Conservation (phyloP, 1,139 yeast species). For the Saccharomyces hybrid region DNA sequence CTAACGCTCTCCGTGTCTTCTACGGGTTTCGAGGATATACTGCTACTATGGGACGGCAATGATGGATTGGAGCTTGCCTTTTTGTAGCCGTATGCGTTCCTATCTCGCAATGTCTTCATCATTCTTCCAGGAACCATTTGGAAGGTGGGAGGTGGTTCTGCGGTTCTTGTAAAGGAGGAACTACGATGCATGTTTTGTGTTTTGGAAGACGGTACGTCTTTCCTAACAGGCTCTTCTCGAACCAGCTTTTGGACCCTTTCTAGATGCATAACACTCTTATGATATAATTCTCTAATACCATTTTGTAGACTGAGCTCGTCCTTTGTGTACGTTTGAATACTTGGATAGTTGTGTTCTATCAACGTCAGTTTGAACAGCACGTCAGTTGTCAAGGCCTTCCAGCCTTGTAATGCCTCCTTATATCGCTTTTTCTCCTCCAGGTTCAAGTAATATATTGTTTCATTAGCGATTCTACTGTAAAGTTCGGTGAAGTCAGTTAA, state of each 20-base stretch:
- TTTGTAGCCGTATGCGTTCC: neutral
- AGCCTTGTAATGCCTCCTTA: constrained; percentile 57
- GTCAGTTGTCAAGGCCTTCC: constrained; percentile 61
- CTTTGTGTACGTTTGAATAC: constrained; percentile 37
- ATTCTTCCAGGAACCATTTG: constrained; percentile 9
- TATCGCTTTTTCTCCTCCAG: constrained; percentile 48
- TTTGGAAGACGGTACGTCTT: constrained; percentile 1
- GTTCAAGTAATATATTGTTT: constrained; percentile 47
- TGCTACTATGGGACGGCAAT: neutral
- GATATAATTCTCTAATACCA: constrained; percentile 33
- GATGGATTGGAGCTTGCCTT: neutral
- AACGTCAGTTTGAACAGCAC: constrained; percentile 49
- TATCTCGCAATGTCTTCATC: constrained; percentile 14
- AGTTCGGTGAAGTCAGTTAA: constrained; percentile 52
- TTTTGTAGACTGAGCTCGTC: constrained; percentile 35
- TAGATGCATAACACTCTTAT: constrained; percentile 33
- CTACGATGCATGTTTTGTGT: neutral
- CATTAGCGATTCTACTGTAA: constrained; percentile 54
- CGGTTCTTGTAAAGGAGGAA: neutral
- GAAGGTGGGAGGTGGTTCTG: neutral
- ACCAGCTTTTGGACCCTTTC: constrained; percentile 30
- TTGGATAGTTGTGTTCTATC: constrained; percentile 41
- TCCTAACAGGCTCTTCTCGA: constrained; percentile 11
- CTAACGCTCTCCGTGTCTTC: neutral
- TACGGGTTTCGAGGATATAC: neutral